Base-by-base conservation (phyloP, 2,329 filamentous ascomycete genomes). In the Endoconidiophora laricicola region DNA sequence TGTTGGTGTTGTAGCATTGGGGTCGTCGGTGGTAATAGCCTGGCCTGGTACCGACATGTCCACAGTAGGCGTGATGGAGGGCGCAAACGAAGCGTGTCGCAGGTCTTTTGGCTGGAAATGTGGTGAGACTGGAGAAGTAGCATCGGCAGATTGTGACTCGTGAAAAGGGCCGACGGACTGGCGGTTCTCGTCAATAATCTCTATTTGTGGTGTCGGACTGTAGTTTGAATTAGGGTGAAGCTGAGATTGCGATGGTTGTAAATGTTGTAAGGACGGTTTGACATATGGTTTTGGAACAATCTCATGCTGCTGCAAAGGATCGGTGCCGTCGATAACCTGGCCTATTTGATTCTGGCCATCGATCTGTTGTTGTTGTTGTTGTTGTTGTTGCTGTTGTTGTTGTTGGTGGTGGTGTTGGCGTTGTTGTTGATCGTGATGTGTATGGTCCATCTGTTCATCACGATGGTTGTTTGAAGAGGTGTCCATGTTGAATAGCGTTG, bases 61-160 rank as follows among this genome's bases (percentile, higher is more conserved):
- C 26, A 49, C 48, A 18, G 52, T 48, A 6, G 44, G 52, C 6
- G 48, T 36, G 18, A 53, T 48, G 1, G 52, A 53, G 12, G 52
- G 52, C 20, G 52, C 36, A 26, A 53, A 53, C 16, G 51, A 53
- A 10, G 48, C 33, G 48, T 53, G 52, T n/a, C 52, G 47, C 40
- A 43, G 52, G 36, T 53, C 52, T 44, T 47, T 48, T 23, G 43
- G 44, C 33, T 50, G 48, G 7, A 44, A 20, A 16, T 33, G 48
- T n/a, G 52, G 44, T 14, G 48, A 53, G 6, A 18, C 40, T 39
- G 52, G 40, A 4, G 44, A 22, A 6, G 46, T 18, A 14, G 44
- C 52, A 53, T 53, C 44, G 33, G 48, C 18, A 38, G 52, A 40
- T 12, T 23, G 6, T 26, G 22, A 10, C 14, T 53, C 44, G 52